Percentiles rank a stretch among this genome's conserved stretches.
Conservation (phyloP, 768 basidiomycete species). For the Boletus eberwhitei region DNA sequence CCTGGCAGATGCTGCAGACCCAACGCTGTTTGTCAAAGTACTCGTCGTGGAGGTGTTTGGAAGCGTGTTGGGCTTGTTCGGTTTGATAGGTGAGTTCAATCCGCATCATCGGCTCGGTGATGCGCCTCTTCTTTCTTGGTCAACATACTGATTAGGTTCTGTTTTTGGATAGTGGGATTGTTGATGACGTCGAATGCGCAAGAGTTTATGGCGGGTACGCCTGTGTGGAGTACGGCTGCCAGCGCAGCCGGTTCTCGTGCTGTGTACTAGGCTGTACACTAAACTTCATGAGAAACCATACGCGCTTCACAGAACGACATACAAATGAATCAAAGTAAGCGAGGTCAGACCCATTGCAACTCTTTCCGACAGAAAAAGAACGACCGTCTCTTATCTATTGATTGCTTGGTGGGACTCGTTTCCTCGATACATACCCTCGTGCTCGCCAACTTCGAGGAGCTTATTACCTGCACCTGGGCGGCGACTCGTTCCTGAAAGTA, state of each 20-base stretch:
- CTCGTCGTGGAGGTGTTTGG: conserved; percentile 95
- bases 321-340: neutral
- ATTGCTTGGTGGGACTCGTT: neutral
- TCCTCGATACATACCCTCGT: neutral
- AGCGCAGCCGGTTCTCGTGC: conserved; percentile 32
- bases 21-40: conserved; percentile 92
- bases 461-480: neutral
- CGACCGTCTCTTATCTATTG: neutral
- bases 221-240: conserved; percentile 29
- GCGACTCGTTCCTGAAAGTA: neutral
- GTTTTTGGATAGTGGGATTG: conserved; percentile 57
- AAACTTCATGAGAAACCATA: neutral
- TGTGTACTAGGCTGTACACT: conserved; percentile 25
- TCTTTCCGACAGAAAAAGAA: neutral
- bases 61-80: conserved; percentile 89
- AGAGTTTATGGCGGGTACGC: conserved; percentile 47
- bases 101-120: neutral
- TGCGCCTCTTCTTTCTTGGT: neutral
- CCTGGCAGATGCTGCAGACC: conserved; percentile 92
- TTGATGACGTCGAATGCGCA: conserved; percentile 70
- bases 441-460: neutral
- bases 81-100: conserved; percentile 73
- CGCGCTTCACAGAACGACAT: neutral
- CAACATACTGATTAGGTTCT: neutral
- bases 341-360: no score